These are phyloP conservation scores for Davidsoniella australis DNA, from an alignment of 2,329 filamentous ascomycete species.

Conservation along the genomic window DNA sequence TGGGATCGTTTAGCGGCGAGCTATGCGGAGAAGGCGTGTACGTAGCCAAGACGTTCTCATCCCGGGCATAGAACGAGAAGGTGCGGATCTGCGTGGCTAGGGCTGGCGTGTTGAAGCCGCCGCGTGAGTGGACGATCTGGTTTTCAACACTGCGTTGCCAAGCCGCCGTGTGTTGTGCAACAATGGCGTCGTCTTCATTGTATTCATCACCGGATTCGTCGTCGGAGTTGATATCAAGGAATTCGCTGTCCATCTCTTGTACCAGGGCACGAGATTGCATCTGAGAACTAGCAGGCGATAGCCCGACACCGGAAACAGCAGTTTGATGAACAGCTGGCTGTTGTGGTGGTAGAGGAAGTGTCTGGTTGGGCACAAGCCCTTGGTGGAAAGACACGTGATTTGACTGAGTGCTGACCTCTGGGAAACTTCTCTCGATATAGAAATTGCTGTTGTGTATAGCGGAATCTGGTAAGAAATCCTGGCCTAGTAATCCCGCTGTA, in stretches of 20 bases:
- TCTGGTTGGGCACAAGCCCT: background rate
- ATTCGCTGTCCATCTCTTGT: background rate
- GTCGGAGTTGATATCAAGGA: slow-evolving; percentile 38
- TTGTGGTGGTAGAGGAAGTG: background rate
- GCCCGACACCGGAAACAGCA: no score
- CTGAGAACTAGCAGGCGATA: no score
- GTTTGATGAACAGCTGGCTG: no score
- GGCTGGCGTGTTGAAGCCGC: slow-evolving; percentile 21
- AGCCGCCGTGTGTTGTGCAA: slow-evolving; percentile 15
- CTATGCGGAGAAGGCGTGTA: slow-evolving; percentile 49
- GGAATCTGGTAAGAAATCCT: no score
- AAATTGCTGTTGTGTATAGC: no score
- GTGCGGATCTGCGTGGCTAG: slow-evolving; percentile 28
- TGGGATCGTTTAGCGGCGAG: slow-evolving; percentile 62
- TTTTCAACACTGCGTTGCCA: background rate
- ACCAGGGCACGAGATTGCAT: background rate
- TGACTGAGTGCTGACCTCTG: no score
- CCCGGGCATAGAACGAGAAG: slow-evolving; percentile 31
- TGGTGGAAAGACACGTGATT: no score
- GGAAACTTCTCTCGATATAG: no score
- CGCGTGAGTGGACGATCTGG: slow-evolving; percentile 7
- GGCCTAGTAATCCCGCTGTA: no score
- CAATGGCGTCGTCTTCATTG: slow-evolving; percentile 18
- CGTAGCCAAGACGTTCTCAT: slow-evolving; percentile 35
- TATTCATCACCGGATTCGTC: slow-evolving; percentile 27